Evolutionary conservation across 768 basidiomycete species (phyloP).

Genomic region (Kwoniella sp.): DNA sequence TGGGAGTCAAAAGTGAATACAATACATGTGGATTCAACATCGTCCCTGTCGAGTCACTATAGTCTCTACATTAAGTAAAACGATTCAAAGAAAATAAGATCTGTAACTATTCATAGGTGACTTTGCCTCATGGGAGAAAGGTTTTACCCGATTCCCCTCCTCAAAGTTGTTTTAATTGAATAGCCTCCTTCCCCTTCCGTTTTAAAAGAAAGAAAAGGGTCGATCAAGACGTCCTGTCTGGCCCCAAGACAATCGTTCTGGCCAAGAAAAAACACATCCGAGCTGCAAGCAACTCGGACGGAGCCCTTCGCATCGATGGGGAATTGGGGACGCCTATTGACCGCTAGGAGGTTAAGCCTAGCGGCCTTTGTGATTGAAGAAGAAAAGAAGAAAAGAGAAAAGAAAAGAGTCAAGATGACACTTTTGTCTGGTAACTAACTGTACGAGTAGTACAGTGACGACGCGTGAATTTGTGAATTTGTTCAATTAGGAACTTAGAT

Average conservation of each 20-base stretch:
- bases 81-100: no score
- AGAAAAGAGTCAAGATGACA: not conserved
- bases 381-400: not conserved
- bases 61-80: no score
- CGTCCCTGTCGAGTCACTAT: no score
- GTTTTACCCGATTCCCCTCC: slow-evolving; percentile 28
- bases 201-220: slow-evolving; percentile 21
- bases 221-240: slow-evolving; percentile 51
- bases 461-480: not conserved
- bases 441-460: no score
- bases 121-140: slow-evolving; percentile 41
- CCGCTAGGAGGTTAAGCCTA: slow-evolving; percentile 2
- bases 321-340: slow-evolving; percentile 37
- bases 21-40: no score
- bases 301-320: slow-evolving; percentile 34
- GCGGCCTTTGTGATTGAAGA: slow-evolving; percentile 8
- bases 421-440: no score
- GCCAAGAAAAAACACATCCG: not conserved
- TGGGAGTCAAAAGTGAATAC: no score
- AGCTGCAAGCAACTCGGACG: slow-evolving; percentile 3
- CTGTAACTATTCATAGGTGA: slow-evolving; percentile 53
- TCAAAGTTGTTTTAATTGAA: slow-evolving; percentile 53
- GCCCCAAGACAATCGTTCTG: slow-evolving; percentile 31
- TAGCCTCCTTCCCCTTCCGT: slow-evolving; percentile 16
- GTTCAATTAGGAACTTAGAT: not conserved